A percentile compares a stretch with the other conserved stretches of the same genome.
Evolutionary conservation across 2,329 filamentous ascomycete genomes (phyloP).

Genomic region (Cephalotrichum gorgonifer): DNA sequence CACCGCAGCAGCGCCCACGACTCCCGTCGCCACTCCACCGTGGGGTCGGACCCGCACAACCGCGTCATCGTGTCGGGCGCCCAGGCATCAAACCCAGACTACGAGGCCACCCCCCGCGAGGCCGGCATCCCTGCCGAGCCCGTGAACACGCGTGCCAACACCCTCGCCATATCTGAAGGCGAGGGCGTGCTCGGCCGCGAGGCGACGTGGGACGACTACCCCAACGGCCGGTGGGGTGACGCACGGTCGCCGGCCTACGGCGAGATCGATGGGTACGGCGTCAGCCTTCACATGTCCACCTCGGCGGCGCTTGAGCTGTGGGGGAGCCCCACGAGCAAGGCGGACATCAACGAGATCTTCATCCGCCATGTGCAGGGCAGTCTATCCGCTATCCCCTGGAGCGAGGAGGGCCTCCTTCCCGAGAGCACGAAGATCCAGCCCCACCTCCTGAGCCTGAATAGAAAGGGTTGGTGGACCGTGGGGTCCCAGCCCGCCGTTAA

Average conservation of each 20-base stretch:
- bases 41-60: conserved; percentile 80
- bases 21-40: conserved; percentile 60
- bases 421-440: conserved; percentile 76
- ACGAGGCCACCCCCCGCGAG: conserved; percentile 66
- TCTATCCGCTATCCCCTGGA: conserved; percentile 81
- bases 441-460: conserved; percentile 66
- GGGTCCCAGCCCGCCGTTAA: conserved; percentile 93
- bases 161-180: conserved; percentile 87
- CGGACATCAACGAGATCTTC: conserved; percentile 75
- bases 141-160: conserved; percentile 71
- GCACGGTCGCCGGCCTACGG: conserved; percentile 88
- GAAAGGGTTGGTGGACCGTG: conserved; percentile 87
- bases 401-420: conserved; percentile 73
- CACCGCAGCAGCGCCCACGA: conserved; percentile 40
- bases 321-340: conserved; percentile 60
- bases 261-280: conserved; percentile 96
- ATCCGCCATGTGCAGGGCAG: conserved; percentile 70
- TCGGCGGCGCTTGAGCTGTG: conserved; percentile 74
- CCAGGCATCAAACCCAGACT: conserved; percentile 47
- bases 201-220: conserved; percentile 98
- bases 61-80: conserved; percentile 68
- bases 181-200: conserved; percentile 82
- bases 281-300: conserved; percentile 86
- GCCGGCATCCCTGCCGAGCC: conserved; percentile 65
- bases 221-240: conserved; percentile 92